Conservation (phyloP, 352 stramenopile species). For the Phytopythium boreale region DNA sequence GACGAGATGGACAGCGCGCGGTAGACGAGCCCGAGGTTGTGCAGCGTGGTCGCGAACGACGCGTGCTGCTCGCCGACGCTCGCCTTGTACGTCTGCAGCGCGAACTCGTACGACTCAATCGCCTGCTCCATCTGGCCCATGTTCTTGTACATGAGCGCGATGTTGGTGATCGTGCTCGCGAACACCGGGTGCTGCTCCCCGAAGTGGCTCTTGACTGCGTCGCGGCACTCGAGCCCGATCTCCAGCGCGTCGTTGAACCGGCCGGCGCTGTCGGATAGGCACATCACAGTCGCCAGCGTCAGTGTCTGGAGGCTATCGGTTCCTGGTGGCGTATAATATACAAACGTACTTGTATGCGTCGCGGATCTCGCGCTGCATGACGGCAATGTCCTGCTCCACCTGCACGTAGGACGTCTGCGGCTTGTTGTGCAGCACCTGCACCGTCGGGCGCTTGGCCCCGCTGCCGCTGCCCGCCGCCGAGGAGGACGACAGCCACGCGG, state of each 20-base stretch:
- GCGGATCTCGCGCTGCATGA: conserved; percentile 79
- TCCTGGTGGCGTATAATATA: too few species aligned
- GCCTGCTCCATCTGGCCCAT: conserved; percentile 69
- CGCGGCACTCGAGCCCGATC: conserved; percentile 60
- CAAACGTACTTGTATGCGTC: conserved; percentile 72
- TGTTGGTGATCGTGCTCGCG: conserved; percentile 83
- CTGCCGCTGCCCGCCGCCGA: conserved; percentile 9
- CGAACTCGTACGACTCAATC: conserved; percentile 79
- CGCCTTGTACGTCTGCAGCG: conserved; percentile 77
- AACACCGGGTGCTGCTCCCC: conserved; percentile 78
- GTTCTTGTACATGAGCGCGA: conserved; percentile 89
- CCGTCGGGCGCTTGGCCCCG: conserved; percentile 20
- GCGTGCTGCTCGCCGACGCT: conserved; percentile 77
- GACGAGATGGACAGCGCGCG: conserved; percentile 50
- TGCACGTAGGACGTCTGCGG: conserved; percentile 52
- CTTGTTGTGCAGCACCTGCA: conserved; percentile 69
- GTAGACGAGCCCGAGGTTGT: conserved; percentile 81
- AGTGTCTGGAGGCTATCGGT: too few species aligned
- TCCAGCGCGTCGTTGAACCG: conserved; percentile 68
- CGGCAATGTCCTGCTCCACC: conserved; percentile 76
- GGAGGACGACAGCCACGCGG: conserved; percentile 14
- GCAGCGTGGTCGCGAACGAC: conserved; percentile 80
- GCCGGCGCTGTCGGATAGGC: conserved; percentile 31
- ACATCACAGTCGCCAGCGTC: too few species aligned
- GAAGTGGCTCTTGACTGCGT: conserved; percentile 71